Evolutionary conservation across 129 eudicot genomes (phyloP).

Genomic region (Lactuca sativa): DNA sequence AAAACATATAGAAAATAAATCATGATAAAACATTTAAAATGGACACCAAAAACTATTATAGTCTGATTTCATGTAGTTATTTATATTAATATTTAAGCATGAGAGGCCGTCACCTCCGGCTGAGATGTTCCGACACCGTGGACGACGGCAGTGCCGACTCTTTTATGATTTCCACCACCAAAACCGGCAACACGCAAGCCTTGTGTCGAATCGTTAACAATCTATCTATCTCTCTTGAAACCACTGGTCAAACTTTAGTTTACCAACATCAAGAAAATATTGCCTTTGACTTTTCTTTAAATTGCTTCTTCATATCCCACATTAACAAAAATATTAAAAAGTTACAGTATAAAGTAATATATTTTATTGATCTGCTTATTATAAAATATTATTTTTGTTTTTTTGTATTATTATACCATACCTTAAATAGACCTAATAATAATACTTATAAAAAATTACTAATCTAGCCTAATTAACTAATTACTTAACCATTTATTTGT

Average conservation of each 20-base stretch:
- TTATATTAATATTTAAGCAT: no score
- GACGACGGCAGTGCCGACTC: conserved; percentile 21
- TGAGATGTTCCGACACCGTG: conserved; percentile 20
- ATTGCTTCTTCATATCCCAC: background rate
- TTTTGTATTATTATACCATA: background rate
- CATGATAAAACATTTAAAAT: no score
- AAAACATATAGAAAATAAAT: background rate
- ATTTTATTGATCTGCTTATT: background rate
- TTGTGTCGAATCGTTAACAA: background rate
- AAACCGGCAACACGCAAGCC: conserved; percentile 30
- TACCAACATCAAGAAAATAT: conserved; percentile 29
- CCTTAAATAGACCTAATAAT: background rate
- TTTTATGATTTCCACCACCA: conserved; percentile 14
- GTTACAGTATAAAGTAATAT: background rate
- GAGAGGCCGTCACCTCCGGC: conserved; percentile 10
- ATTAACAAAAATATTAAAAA: background rate
- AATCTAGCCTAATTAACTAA: no score
- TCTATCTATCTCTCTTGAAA: background rate
- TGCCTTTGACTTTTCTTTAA: conserved; percentile 10
- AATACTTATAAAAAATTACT: no score
- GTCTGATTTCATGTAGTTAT: background rate
- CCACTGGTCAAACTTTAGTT: conserved; percentile 19
- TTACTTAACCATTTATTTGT: no score
- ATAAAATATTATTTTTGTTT: background rate
- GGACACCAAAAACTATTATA: background rate